Percentiles rank a stretch among this genome's conserved stretches.
Evolutionary conservation across 169 alveolate species (phyloP).

Genomic region (Neospora caninum): DNA sequence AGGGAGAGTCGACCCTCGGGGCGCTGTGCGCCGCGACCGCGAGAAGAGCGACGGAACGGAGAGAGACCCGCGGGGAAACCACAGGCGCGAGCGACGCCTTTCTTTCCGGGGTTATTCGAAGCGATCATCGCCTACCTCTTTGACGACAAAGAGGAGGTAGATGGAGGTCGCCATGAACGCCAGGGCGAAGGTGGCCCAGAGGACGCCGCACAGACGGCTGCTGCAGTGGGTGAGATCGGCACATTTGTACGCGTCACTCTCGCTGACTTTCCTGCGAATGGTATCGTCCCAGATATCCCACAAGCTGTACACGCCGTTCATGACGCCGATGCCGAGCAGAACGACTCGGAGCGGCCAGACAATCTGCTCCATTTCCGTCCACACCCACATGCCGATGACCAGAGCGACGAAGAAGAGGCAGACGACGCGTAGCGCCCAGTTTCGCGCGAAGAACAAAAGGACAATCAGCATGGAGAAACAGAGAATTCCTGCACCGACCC

Average conservation of each 20-base stretch:
- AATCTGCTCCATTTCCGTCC: slow-evolving; percentile 66
- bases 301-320: slow-evolving; percentile 75
- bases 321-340: slow-evolving; percentile 75
- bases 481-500: slow-evolving; percentile 72
- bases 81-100: too few relatives aligned
- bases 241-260: slow-evolving; percentile 78
- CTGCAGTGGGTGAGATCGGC: slow-evolving; percentile 75
- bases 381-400: slow-evolving; percentile 70
- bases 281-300: slow-evolving; percentile 77
- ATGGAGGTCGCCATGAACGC: slow-evolving; percentile 64
- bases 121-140: slow-evolving; percentile 67
- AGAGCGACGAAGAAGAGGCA: slow-evolving; percentile 70
- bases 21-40: too few relatives aligned
- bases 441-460: slow-evolving; percentile 72
- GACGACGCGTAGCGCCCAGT: slow-evolving; percentile 70
- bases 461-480: slow-evolving; percentile 75
- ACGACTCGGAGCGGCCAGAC: slow-evolving; percentile 76
- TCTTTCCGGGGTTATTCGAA: background rate
- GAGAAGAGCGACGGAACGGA: too few relatives aligned
- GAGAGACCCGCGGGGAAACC: too few relatives aligned
- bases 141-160: slow-evolving; percentile 75
- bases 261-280: slow-evolving; percentile 74
- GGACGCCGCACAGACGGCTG: slow-evolving; percentile 76
- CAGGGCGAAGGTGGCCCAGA: slow-evolving; percentile 74
- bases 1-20: too few relatives aligned